Percentiles rank a stretch among this genome's conserved stretches.
Evolutionary conservation across 345 rosid species (phyloP).

Genomic region (Populus nigra): DNA sequence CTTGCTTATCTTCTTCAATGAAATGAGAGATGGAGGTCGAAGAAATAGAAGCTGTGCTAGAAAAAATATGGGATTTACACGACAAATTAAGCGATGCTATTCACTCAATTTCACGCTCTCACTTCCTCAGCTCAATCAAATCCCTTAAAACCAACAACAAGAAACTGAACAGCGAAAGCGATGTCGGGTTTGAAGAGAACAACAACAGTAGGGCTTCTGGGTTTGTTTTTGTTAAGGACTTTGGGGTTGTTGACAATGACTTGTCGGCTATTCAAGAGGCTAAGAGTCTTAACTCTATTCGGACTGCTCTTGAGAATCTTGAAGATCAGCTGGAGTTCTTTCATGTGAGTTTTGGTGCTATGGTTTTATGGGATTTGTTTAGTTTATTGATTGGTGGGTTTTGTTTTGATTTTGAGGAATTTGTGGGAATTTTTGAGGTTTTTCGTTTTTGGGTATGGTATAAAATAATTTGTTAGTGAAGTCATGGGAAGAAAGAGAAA

Average conservation of each 20-base stretch:
- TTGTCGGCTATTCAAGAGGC: constrained; percentile 67
- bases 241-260: constrained; percentile 47
- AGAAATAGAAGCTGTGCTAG: constrained; percentile 80
- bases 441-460: neutral
- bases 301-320: constrained; percentile 91
- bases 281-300: constrained; percentile 79
- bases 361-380: neutral
- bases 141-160: constrained; percentile 33
- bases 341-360: constrained; percentile 50
- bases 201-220: constrained; percentile 33
- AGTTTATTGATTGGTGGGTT: neutral
- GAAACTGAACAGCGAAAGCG: constrained; percentile 31
- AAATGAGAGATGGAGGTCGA: constrained; percentile 77
- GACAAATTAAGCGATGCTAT: constrained; percentile 97
- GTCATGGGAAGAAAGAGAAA: neutral
- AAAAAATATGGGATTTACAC: constrained; percentile 94
- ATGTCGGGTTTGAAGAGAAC: constrained; percentile 20
- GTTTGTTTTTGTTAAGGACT: constrained; percentile 77
- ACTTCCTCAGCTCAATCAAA: constrained; percentile 70
- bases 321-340: constrained; percentile 96
- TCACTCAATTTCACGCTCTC: constrained; percentile 73
- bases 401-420: neutral
- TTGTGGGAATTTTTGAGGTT: neutral
- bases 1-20: constrained; percentile 11
- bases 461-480: neutral